These are phyloP conservation scores for Achaetomiella virescens DNA, from an alignment of 495 filamentous ascomycete species.

Conservation along the genomic window DNA sequence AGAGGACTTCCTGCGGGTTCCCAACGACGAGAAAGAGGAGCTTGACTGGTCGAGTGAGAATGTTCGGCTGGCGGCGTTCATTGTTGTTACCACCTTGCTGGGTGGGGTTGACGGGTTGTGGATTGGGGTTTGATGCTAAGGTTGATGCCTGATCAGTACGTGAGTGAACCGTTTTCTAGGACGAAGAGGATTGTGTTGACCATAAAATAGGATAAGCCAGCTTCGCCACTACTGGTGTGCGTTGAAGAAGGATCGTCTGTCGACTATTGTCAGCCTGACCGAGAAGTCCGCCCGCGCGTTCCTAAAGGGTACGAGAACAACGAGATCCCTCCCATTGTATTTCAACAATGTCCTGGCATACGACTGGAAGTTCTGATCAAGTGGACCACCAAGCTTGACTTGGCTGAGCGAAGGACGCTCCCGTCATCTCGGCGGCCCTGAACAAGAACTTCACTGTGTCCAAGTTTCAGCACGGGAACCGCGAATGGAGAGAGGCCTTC, in stretches of 20 bases:
- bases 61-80: slow-evolving; percentile 59
- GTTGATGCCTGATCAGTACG: slow-evolving; percentile 56
- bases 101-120: slow-evolving; percentile 63
- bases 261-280: slow-evolving; percentile 62
- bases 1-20: slow-evolving; percentile 33
- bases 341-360: slow-evolving; percentile 64
- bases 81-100: slow-evolving; percentile 64
- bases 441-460: slow-evolving; percentile 27
- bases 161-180: neutral
- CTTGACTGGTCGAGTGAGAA: slow-evolving; percentile 38
- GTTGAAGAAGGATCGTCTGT: slow-evolving; percentile 51
- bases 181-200: neutral
- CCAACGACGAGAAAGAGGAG: slow-evolving; percentile 23
- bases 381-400: slow-evolving; percentile 52
- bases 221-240: slow-evolving; percentile 57
- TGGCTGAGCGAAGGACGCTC: slow-evolving; percentile 31
- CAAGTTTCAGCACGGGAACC: slow-evolving; percentile 28
- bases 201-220: slow-evolving; percentile 33
- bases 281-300: slow-evolving; percentile 72
- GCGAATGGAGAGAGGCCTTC: slow-evolving; percentile 45
- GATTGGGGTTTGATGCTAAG: slow-evolving; percentile 69
- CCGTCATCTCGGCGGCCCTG: slow-evolving; percentile 33
- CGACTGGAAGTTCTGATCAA: slow-evolving; percentile 70
- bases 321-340: slow-evolving; percentile 62
- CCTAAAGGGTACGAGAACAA: slow-evolving; percentile 63